Base-by-base conservation (phyloP, 148 eudicot species). In the Camellia japonica region DNA sequence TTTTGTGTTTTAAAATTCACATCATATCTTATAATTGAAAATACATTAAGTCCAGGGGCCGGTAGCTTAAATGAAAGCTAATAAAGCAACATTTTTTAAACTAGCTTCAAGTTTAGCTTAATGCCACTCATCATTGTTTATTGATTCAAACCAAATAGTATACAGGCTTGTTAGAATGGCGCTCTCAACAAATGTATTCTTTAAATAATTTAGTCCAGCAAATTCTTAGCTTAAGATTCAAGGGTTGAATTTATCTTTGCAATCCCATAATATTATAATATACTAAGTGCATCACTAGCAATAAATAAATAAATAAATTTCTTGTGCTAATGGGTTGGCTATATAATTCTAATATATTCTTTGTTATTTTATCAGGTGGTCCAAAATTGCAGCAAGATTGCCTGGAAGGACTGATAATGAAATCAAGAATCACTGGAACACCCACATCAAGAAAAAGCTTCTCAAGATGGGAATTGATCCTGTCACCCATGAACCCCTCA, bases 391-490 rank as follows among this genome's bases (percentile, higher is more conserved):
- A 2, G 87, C 97, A 72, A 88, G 87, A 75, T 84, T 95, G 74
- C 95, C 99, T 0, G 99, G 99, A 79, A 90, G 99, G 58, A 95
- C 99, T 4, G 99, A 95, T 75, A 95, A 95, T 14, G 99, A 95
- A 80, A 95, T 95, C 63, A 95, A 95, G 77, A 95, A 95, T 80
- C 97, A 92, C 59, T 95, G 99, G 99, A 95, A 95, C 75, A 95
- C 99, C 15, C 99, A 95, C 67, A 90, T 95, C 73, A 95, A 95
- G 89, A 95, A 95, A 77, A 93, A 93, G 74, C 99, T 95, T 69
- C 74, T 90, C 38, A 93, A 92, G 76, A 86, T 95, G 97, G 99
- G 99, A 14, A 90, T 95, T 79, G 96, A 95, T 79, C 99, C 99
- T 0, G 83, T 89, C 13, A 95, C 99, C 62, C 99, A 95, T 85